Base-by-base conservation (phyloP, 345 rosid genomes). In the Eucalyptus camaldulensis region DNA sequence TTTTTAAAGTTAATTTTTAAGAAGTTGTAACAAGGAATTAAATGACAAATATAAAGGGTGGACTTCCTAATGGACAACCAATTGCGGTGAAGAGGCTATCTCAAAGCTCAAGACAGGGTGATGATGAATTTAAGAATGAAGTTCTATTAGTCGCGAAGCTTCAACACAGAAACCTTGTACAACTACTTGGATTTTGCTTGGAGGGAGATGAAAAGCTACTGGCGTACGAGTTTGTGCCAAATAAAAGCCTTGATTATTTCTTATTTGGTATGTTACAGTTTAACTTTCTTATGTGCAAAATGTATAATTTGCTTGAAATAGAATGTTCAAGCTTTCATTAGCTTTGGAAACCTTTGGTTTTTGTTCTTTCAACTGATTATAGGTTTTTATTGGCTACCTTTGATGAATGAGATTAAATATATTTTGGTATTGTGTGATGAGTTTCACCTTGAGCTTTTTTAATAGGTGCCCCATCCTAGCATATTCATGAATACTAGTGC, bases 41-140 rank as follows among this genome's bases (percentile, higher is more conserved):
- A 45, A 49, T 37, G 45, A 31, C n/a, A n/a, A 43, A 33, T 16
- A 15, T 14, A 6, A 44, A 58, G 95, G 97, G 95, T 25, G 72
- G 40, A n/a, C 90, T 94, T 53, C 60, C 80, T 37, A 89, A 92
- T 50, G 94, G 95, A 25, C 90, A 87, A 88, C 87, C 90, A 19
- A 85, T 94, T 29, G 96, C 96, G 0, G 95, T 94, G 24, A 95
- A 95, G 86, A 95, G 92, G 87, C 87, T 95, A 10, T 93, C 94
- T 11, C 72, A 5, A 80, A 29, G 45, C 44, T 95, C 96, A 4
- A 45, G 22, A 6, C 95, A 95, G 88, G 97, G 95, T 7, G 87
- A 54, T 8, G 22, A 69, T n/a, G 95, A 93, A 88, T 88, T 88
- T 37, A 69, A 31, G 80, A 69, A 31, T 4, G 80, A 69, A 31